Percentiles rank a stretch among this genome's conserved stretches.
These are phyloP conservation scores for Torrubiellomyces zombiae DNA, from an alignment of 2,329 filamentous ascomycete genomes.

Conservation along the genomic window DNA sequence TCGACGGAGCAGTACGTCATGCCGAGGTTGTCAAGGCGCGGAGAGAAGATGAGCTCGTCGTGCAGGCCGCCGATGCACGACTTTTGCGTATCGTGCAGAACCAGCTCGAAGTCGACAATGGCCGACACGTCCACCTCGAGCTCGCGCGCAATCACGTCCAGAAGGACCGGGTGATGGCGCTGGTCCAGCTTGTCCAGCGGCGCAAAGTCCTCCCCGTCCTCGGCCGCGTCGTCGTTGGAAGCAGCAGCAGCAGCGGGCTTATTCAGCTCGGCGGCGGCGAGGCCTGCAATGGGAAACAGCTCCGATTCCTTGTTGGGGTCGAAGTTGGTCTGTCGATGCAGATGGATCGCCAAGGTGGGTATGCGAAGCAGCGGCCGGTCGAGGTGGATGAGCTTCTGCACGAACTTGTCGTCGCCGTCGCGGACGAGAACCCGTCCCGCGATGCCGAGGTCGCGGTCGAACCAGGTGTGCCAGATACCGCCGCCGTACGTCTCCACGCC, in stretches of 20 bases:
- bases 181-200: slow-evolving; percentile 64
- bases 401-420: slow-evolving; percentile 53
- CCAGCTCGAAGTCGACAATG: slow-evolving; percentile 83
- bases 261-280: slow-evolving; percentile 80
- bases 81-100: slow-evolving; percentile 94
- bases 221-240: slow-evolving; percentile 27
- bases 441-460: slow-evolving; percentile 83
- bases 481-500: slow-evolving; percentile 95
- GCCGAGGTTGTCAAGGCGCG: slow-evolving; percentile 87
- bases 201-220: slow-evolving; percentile 40
- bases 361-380: slow-evolving; percentile 82
- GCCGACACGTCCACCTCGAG: slow-evolving; percentile 53
- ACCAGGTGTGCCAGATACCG: slow-evolving; percentile 96
- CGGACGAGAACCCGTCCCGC: slow-evolving; percentile 77
- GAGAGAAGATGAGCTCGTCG: slow-evolving; percentile 90
- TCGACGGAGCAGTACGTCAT: slow-evolving; percentile 90
- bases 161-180: slow-evolving; percentile 75
- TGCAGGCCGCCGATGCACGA: slow-evolving; percentile 76
- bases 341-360: slow-evolving; percentile 84
- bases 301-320: slow-evolving; percentile 95
- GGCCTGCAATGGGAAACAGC: slow-evolving; percentile 79
- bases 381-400: slow-evolving; percentile 76
- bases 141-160: slow-evolving; percentile 71
- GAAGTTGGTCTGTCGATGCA: slow-evolving; percentile 74
- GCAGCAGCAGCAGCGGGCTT: too few relatives aligned